Evolutionary conservation across 2,329 filamentous ascomycete species (phyloP).

Genomic region (Paecilomyces niveus): DNA sequence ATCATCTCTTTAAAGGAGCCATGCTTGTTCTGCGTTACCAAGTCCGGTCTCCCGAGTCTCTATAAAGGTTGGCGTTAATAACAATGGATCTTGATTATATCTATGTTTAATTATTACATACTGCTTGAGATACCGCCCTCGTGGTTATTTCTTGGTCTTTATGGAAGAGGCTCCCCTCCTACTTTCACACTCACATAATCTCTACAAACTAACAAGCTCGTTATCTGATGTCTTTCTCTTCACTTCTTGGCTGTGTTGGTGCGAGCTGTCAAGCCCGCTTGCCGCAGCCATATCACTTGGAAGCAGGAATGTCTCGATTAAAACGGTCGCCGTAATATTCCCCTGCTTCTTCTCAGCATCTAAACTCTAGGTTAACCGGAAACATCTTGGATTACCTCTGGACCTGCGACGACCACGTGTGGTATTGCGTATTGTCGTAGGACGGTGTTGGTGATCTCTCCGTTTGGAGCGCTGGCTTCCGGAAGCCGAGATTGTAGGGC

Average conservation of each 20-base stretch:
- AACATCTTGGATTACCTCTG: constrained; percentile 16
- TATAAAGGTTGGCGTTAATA: constrained; percentile 1
- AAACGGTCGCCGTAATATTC: constrained; percentile 26
- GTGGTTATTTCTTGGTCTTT: not conserved
- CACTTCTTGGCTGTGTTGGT: not conserved
- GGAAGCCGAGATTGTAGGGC: constrained; percentile 21
- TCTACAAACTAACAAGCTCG: not conserved
- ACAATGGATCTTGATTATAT: constrained; percentile 1
- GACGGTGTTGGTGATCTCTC: constrained; percentile 9
- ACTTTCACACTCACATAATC: not conserved
- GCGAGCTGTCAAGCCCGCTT: too few relatives aligned
- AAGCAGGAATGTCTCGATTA: constrained; percentile 9
- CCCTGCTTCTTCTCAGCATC: constrained; percentile 15
- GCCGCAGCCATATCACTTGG: not conserved
- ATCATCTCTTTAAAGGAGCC: not conserved
- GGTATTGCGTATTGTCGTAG: constrained; percentile 5
- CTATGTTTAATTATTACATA: not conserved
- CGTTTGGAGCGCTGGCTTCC: constrained; percentile 14
- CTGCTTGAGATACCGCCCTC: not conserved
- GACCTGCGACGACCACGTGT: constrained; percentile 15
- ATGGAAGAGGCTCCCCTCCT: not conserved
- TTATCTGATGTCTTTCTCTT: not conserved
- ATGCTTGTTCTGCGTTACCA: not conserved
- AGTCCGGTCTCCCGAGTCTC: not conserved
- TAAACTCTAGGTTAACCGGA: not conserved